Conservation (phyloP, 1,284 basidiomycete genomes). For the Hymenochaete sp. region DNA sequence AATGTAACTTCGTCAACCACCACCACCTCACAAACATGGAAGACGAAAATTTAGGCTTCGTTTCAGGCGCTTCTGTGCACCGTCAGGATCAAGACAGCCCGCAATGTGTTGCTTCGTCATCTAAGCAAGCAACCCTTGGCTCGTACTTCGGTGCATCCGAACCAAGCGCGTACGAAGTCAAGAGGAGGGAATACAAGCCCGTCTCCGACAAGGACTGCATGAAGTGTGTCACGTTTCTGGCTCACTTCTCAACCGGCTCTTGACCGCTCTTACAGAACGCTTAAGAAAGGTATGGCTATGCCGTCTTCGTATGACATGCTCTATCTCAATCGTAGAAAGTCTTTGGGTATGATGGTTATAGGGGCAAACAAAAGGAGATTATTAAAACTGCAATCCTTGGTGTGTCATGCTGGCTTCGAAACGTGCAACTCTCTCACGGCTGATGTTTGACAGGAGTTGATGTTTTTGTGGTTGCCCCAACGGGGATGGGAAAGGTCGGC, state of each 20-base stretch:
- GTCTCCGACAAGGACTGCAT: constrained; percentile 11
- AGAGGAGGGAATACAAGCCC: constrained; percentile 3
- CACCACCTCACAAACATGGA: constrained; percentile 9
- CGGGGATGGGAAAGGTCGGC: constrained; percentile 79
- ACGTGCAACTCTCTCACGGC: background rate
- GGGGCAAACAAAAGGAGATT: constrained; percentile 36
- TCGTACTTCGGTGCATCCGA: constrained; percentile 8
- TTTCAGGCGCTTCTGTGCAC: constrained; percentile 9
- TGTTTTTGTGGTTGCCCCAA: constrained; percentile 78
- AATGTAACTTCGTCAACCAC: too few relatives aligned
- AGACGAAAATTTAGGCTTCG: constrained; percentile 10
- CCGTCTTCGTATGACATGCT: background rate
- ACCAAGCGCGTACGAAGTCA: constrained; percentile 4
- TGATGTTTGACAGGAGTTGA: constrained; percentile 42
- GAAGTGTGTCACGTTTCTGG: constrained; percentile 2
- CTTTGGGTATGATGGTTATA: constrained; percentile 33
- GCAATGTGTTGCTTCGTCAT: background rate
- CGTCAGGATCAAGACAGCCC: background rate
- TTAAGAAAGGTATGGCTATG: constrained; percentile 8
- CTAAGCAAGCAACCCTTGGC: constrained; percentile 12
- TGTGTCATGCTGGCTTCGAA: background rate
- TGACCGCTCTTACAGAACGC: background rate
- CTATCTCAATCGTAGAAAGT: constrained; percentile 21
- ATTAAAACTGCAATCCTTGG: constrained; percentile 32
- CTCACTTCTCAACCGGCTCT: background rate